Evolutionary conservation across 768 basidiomycete species (phyloP).

Genomic region (Trametes cubensis): DNA sequence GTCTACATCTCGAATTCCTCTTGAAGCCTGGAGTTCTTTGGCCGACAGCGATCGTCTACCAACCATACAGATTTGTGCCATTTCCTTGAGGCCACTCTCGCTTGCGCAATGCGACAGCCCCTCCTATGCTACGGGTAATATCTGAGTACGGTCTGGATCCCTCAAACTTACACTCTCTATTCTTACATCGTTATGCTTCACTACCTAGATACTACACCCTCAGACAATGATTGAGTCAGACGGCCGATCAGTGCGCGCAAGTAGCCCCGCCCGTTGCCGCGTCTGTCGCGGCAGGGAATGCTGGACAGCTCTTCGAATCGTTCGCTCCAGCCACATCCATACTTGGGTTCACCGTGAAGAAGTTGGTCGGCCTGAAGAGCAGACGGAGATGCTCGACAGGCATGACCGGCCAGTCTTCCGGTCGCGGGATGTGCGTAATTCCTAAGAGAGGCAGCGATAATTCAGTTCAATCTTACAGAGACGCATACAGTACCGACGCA

Average conservation of each 20-base stretch:
- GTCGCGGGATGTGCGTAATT: conserved; percentile 80
- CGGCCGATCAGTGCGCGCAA: conserved; percentile 12
- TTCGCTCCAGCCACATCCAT: conserved; percentile 85
- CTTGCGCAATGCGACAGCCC: too few species aligned
- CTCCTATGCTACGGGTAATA: too few species aligned
- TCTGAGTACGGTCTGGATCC: too few species aligned
- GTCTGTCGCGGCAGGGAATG: conserved; percentile 43
- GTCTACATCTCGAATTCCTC: too few species aligned
- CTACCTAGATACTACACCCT: too few species aligned
- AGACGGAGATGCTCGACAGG: conserved; percentile 75
- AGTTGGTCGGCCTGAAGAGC: conserved; percentile 77
- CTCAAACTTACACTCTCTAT: too few species aligned
- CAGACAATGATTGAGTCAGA: too few species aligned
- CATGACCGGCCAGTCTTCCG: conserved; percentile 94
- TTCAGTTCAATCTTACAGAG: background rate
- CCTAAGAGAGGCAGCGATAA: conserved; percentile 40
- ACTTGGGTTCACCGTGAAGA: conserved; percentile 86
- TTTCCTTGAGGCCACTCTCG: too few species aligned
- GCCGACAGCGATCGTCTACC: too few species aligned
- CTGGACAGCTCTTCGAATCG: conserved; percentile 64
- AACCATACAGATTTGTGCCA: too few species aligned
- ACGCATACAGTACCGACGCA: conserved; percentile 35
- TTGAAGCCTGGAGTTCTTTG: too few species aligned
- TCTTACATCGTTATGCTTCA: too few species aligned
- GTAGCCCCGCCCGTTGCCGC: conserved; percentile 10